phyloP scores from a whole-genome alignment of 2,329 filamentous ascomycete genomes.

The Clarireedia monteithiana region DNA sequence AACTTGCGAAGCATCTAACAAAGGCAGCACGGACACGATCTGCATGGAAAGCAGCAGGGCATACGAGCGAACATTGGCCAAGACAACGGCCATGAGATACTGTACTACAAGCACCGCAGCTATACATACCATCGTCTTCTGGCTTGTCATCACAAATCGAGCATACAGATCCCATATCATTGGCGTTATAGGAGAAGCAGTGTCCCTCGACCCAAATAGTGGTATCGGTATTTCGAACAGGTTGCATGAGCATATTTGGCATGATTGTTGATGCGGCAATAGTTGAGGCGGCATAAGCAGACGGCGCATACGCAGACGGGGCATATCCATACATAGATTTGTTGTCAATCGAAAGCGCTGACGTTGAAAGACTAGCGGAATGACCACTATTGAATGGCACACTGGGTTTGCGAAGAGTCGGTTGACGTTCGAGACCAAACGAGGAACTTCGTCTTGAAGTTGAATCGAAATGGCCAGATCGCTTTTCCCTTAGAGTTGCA shows the following conservation, averaged over 20 bases:
- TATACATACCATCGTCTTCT: constrained; percentile 60
- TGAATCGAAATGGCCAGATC: constrained; percentile 78
- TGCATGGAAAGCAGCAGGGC: constrained; percentile 52
- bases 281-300: constrained; percentile 79
- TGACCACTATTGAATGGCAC: constrained; percentile 66
- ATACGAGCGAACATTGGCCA: constrained; percentile 56
- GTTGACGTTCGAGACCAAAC: constrained; percentile 69
- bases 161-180: constrained; percentile 55
- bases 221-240: constrained; percentile 69
- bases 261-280: constrained; percentile 79
- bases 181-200: constrained; percentile 59
- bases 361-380: constrained; percentile 60
- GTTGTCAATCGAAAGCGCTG: constrained; percentile 37
- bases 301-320: constrained; percentile 77
- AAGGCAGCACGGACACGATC: constrained; percentile 58
- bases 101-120: constrained; percentile 58
- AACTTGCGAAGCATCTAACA: constrained; percentile 56
- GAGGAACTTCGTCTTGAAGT: constrained; percentile 85
- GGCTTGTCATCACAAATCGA: constrained; percentile 70
- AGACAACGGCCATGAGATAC: constrained; percentile 52
- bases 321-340: constrained; percentile 55
- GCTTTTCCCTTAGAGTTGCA: constrained; percentile 82
- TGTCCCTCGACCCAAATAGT: constrained; percentile 81
- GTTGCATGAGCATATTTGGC: constrained; percentile 75
- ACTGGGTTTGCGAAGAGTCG: constrained; percentile 60